phyloP scores from a whole-genome alignment of 2,329 filamentous ascomycete genomes.

The Pseudocercospora fijiensis region DNA sequence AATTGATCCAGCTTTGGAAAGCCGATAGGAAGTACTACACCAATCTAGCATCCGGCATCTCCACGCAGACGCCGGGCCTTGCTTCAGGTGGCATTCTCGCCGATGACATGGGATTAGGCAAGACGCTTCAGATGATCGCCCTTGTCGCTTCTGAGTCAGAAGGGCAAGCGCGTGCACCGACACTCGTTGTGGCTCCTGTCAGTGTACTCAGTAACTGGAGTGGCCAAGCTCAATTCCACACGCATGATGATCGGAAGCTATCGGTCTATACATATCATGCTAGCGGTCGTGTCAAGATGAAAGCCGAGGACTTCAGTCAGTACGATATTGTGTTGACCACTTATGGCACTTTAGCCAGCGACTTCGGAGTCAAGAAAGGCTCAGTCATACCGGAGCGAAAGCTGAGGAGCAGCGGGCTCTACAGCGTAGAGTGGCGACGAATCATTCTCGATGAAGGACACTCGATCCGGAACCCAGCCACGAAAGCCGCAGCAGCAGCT shows the following conservation, averaged over 20 bases:
- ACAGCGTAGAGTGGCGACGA: slow-evolving; percentile 70
- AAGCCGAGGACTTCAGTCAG: slow-evolving; percentile 56
- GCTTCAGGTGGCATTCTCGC: slow-evolving; percentile 81
- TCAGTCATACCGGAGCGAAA: slow-evolving; percentile 31
- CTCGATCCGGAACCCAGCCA: slow-evolving; percentile 72
- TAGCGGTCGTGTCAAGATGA: slow-evolving; percentile 55
- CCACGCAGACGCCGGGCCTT: slow-evolving; percentile 59
- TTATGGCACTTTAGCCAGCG: slow-evolving; percentile 72
- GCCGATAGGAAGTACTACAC: slow-evolving; percentile 57
- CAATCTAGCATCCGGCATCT: slow-evolving; percentile 71
- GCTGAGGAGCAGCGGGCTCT: slow-evolving; percentile 52
- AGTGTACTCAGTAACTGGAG: slow-evolving; percentile 91
- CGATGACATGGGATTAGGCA: slow-evolving; percentile 90
- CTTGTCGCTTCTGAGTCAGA: slow-evolving; percentile 62
- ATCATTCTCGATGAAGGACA: slow-evolving; percentile 84
- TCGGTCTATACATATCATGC: slow-evolving; percentile 75
- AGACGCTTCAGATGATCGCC: slow-evolving; percentile 83
- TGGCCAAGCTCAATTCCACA: slow-evolving; percentile 72
- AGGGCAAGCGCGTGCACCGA: slow-evolving; percentile 53
- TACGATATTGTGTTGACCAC: slow-evolving; percentile 81
- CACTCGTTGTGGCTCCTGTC: slow-evolving; percentile 77
- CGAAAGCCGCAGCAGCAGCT: slow-evolving; percentile 69
- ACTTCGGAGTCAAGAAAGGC: slow-evolving; percentile 53
- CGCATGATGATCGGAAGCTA: slow-evolving; percentile 62
- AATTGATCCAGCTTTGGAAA: slow-evolving; percentile 75